Conservation (phyloP, 371 early-diverging fungal genomes). For the Mucor lusitanicus region DNA sequence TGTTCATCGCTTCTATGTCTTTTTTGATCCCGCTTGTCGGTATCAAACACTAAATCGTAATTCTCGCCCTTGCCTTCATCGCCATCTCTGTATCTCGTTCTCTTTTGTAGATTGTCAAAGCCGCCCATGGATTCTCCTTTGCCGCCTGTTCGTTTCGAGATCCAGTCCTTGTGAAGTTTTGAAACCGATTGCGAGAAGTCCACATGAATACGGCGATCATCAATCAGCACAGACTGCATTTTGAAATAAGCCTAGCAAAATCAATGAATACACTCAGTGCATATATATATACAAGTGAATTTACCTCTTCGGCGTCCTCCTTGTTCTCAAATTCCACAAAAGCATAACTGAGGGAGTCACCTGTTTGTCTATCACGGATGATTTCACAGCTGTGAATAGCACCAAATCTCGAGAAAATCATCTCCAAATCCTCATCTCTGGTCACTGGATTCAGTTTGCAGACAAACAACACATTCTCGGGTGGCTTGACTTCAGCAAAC, state of each 20-base stretch:
- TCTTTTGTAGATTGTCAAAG: constrained; percentile 49
- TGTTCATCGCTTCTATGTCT: constrained; percentile 14
- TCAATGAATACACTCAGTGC: not conserved
- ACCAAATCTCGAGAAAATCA: constrained; percentile 95
- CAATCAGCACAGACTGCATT: constrained; percentile 92
- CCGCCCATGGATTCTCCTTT: constrained; percentile 53
- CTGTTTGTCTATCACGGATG: constrained; percentile 84
- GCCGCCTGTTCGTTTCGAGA: constrained; percentile 49
- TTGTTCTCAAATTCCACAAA: constrained; percentile 95
- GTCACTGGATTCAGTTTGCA: constrained; percentile 96
- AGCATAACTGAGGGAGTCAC: constrained; percentile 89
- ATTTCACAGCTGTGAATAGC: constrained; percentile 88
- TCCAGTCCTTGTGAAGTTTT: constrained; percentile 79
- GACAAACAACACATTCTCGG: constrained; percentile 96
- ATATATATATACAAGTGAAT: not conserved
- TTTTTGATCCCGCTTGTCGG: constrained; percentile 24
- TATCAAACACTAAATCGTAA: constrained; percentile 52
- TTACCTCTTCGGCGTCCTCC: constrained; percentile 83
- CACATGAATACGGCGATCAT: constrained; percentile 95
- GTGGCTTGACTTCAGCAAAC: constrained; percentile 95
- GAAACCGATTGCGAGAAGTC: constrained; percentile 98
- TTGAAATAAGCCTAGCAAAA: constrained; percentile 76
- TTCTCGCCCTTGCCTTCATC: constrained; percentile 20
- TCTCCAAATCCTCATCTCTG: constrained; percentile 86
- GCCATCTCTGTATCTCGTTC: constrained; percentile 49